Conservation (phyloP, 2,329 filamentous ascomycete species). For the Gaeumannomyces sp. region DNA sequence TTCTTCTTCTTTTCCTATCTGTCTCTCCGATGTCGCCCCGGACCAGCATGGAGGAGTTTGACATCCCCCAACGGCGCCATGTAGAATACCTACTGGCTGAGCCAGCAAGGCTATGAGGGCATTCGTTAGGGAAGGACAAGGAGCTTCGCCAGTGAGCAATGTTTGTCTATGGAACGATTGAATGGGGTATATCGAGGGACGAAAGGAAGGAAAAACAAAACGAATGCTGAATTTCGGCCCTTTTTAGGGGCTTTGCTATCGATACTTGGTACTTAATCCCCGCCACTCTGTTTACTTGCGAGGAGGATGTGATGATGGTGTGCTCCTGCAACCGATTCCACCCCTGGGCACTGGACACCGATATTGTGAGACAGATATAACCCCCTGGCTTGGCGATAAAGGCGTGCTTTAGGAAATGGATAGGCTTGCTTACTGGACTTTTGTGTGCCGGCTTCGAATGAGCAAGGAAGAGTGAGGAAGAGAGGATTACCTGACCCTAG, state of each 20-base stretch:
- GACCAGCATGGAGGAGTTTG: background rate
- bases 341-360: background rate
- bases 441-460: background rate
- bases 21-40: background rate
- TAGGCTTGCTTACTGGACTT: background rate
- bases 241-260: background rate
- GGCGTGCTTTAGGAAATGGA: background rate
- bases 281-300: background rate
- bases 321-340: background rate
- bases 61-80: background rate
- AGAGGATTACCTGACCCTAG: background rate
- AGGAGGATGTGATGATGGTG: background rate
- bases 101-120: background rate
- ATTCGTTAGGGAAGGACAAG: background rate
- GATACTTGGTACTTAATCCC: constrained; percentile 1
- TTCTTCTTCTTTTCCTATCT: background rate
- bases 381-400: too few species aligned
- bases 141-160: background rate
- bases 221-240: background rate
- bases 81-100: background rate
- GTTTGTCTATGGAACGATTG: constrained; percentile 1
- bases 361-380: background rate
- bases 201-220: background rate
- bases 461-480: background rate
- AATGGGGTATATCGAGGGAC: background rate